phyloP scores from a whole-genome alignment of 2,329 filamentous ascomycete genomes.

The Hypoxylon sp. region DNA sequence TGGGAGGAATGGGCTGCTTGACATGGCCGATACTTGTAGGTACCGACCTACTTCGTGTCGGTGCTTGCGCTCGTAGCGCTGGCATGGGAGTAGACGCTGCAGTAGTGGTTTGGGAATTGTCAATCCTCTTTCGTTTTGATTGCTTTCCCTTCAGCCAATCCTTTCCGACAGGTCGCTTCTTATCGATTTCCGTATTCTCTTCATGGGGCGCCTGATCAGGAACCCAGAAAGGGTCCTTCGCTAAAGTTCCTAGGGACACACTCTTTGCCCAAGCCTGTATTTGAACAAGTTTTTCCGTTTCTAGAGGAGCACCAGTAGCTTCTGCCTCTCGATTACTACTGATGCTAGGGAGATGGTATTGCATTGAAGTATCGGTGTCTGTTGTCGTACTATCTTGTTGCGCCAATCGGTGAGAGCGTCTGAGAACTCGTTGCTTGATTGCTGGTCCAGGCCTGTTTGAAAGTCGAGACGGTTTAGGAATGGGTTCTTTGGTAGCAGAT shows the following conservation, averaged over 20 bases:
- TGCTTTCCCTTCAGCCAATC: constrained; percentile 49
- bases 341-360: constrained; percentile 57
- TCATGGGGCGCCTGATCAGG: constrained; percentile 30
- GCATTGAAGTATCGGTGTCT: constrained; percentile 42
- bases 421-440: constrained; percentile 20
- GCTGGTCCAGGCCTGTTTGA: constrained; percentile 19
- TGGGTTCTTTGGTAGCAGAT: constrained; percentile 15
- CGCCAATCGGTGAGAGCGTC: constrained; percentile 17
- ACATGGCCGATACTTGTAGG: constrained; percentile 9
- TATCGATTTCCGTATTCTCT: constrained; percentile 21
- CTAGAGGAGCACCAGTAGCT: constrained; percentile 27
- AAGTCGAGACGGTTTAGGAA: constrained; percentile 12
- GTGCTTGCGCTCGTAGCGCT: constrained; percentile 12
- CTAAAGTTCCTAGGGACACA: constrained; percentile 35
- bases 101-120: constrained; percentile 36
- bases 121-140: constrained; percentile 42
- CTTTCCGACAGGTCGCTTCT: constrained; percentile 42
- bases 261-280: constrained; percentile 47
- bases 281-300: constrained; percentile 37
- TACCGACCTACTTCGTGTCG: constrained; percentile 21
- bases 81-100: constrained; percentile 42
- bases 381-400: constrained; percentile 27
- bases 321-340: constrained; percentile 47
- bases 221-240: constrained; percentile 49
- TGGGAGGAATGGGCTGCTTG: constrained; percentile 6